A percentile compares a stretch with the other conserved stretches of the same genome.
phyloP scores from a whole-genome alignment of 257 asterid species.

The Parsonsia alboflavescens region DNA sequence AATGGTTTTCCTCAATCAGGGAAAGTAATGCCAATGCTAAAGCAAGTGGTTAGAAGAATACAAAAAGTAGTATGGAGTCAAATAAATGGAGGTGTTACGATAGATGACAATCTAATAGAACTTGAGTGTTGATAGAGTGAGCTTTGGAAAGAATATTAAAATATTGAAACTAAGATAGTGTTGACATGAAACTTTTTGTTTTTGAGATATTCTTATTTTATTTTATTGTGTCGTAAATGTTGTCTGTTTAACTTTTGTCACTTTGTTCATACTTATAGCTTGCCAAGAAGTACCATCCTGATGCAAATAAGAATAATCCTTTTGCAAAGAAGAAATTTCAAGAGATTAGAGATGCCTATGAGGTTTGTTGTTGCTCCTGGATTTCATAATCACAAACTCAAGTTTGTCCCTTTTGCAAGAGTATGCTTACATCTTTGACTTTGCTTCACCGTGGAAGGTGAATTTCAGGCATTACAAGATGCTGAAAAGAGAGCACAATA shows the following conservation, averaged over 20 bases:
- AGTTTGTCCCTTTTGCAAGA: conserved; percentile 17
- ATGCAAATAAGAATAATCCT: conserved; percentile 80
- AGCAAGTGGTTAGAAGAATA: background rate
- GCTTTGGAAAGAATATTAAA: background rate
- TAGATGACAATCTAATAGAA: background rate
- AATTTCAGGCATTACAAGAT: conserved; percentile 73
- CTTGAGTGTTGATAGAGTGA: background rate
- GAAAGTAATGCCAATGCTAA: background rate
- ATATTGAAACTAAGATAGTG: background rate
- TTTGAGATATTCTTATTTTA: background rate
- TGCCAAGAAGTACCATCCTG: conserved; percentile 94
- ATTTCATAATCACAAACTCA: conserved; percentile 19
- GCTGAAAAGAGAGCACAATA: conserved; percentile 72
- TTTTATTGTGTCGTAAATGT: background rate
- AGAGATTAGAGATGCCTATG: conserved; percentile 95
- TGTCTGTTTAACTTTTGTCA: background rate
- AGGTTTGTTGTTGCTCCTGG: conserved; percentile 48
- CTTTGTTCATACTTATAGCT: conserved; percentile 44
- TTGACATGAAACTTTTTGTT: background rate
- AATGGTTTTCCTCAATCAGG: background rate
- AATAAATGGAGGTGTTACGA: background rate
- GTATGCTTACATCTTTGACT: conserved; percentile 11
- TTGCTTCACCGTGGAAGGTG: conserved; percentile 43
- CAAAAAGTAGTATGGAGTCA: background rate
- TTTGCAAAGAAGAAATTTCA: conserved; percentile 85